These are phyloP conservation scores for Aureobasidium sp. DNA, from an alignment of 2,329 filamentous ascomycete genomes.

Conservation along the genomic window DNA sequence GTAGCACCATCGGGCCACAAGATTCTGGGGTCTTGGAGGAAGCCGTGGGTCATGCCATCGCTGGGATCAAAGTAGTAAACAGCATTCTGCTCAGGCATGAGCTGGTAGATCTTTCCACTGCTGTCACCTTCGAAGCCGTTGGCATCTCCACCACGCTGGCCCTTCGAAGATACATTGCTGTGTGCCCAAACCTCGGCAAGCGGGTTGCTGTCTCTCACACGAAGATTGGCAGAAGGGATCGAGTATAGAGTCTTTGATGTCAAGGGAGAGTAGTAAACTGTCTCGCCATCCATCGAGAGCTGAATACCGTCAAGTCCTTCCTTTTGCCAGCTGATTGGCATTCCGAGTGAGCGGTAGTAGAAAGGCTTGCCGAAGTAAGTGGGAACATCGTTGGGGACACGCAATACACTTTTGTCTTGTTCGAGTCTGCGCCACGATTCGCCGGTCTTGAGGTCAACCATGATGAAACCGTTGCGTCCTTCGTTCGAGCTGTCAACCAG, in stretches of 20 bases:
- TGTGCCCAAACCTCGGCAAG: slow-evolving; percentile 33
- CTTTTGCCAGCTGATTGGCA: slow-evolving; percentile 19
- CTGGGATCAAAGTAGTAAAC: slow-evolving; percentile 37
- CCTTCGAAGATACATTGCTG: slow-evolving; percentile 39
- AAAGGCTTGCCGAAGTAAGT: slow-evolving; percentile 25
- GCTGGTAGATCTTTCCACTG: slow-evolving; percentile 37
- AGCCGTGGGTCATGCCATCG: slow-evolving; percentile 28
- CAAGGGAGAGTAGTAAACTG: slow-evolving; percentile 37
- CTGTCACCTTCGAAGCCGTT: slow-evolving; percentile 39
- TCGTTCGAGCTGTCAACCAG: slow-evolving; percentile 39
- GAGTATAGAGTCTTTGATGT: slow-evolving; percentile 29
- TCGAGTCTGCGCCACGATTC: slow-evolving; percentile 33
- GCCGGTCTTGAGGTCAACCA: slow-evolving; percentile 35
- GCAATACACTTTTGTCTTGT: slow-evolving; percentile 25
- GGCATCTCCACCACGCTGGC: slow-evolving; percentile 36
- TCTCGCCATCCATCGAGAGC: slow-evolving; percentile 35
- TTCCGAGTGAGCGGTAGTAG: slow-evolving; percentile 22
- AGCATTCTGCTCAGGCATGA: slow-evolving; percentile 39
- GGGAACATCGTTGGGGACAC: slow-evolving; percentile 23
- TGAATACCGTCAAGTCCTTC: slow-evolving; percentile 36
- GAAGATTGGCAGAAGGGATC: slow-evolving; percentile 24
- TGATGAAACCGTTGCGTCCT: slow-evolving; percentile 39
- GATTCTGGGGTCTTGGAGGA: slow-evolving; percentile 35
- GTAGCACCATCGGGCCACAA: slow-evolving; percentile 37
- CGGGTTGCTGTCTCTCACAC: slow-evolving; percentile 23